A percentile compares a stretch with the other conserved stretches of the same genome.
Conservation (phyloP, 2,329 filamentous ascomycete species). For the Helotiales sp. region DNA sequence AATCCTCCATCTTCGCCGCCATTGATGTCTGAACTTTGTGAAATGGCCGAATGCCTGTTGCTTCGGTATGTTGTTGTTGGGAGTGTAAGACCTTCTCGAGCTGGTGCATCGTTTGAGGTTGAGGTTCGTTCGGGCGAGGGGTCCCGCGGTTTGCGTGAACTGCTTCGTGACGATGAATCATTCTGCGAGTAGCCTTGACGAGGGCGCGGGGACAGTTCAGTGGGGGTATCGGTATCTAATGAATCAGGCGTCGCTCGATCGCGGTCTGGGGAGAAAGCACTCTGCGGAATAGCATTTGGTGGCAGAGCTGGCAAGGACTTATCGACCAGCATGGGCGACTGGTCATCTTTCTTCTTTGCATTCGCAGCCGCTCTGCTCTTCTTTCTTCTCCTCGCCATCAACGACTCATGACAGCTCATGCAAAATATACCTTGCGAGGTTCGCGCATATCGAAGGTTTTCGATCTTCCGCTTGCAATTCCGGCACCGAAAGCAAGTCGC, state of each 20-base stretch:
- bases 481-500: constrained; percentile 95
- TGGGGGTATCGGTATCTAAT: constrained; percentile 64
- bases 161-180: constrained; percentile 56
- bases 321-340: constrained; percentile 71
- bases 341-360: constrained; percentile 63
- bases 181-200: constrained; percentile 50
- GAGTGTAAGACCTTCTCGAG: constrained; percentile 64
- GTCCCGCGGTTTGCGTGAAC: constrained; percentile 42
- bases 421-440: constrained; percentile 99
- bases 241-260: constrained; percentile 55
- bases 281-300: constrained; percentile 66
- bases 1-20: constrained; percentile 55
- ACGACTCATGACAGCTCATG: constrained; percentile 96
- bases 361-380: constrained; percentile 70
- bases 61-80: constrained; percentile 77
- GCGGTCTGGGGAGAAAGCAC: constrained; percentile 58
- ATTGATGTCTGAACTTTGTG: constrained; percentile 44
- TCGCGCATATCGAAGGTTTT: constrained; percentile 94
- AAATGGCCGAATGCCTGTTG: constrained; percentile 73
- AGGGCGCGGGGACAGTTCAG: constrained; percentile 67
- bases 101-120: constrained; percentile 42
- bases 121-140: constrained; percentile 54
- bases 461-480: constrained; percentile 98
- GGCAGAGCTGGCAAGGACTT: constrained; percentile 93
- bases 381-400: constrained; percentile 91